Evolutionary conservation across 208 protist genomes (phyloP).

Genomic region (Zelonia costaricensis): DNA sequence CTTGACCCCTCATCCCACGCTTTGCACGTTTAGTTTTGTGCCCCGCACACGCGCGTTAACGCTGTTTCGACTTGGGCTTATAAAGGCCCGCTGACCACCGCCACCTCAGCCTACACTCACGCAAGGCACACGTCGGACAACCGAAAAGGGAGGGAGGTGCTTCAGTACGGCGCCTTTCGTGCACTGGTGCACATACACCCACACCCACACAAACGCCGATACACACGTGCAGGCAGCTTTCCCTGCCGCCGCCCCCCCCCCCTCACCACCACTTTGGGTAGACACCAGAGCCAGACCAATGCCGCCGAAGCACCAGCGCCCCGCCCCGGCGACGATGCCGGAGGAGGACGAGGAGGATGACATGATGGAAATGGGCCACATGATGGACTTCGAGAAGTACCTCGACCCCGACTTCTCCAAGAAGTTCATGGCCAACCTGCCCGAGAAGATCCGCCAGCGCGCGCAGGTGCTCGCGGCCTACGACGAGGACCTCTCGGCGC

Average conservation of each 20-base stretch:
- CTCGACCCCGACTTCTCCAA: slow-evolving; percentile 76
- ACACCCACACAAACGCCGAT: not conserved
- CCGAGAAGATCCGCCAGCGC: slow-evolving; percentile 80
- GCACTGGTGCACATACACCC: not conserved
- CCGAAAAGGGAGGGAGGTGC: no score
- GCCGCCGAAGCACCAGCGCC: slow-evolving; percentile 46
- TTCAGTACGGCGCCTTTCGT: no score
- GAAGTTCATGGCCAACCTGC: slow-evolving; percentile 82
- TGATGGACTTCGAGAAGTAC: slow-evolving; percentile 53
- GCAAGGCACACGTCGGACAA: no score
- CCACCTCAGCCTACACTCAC: no score
- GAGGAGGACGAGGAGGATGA: slow-evolving; percentile 51
- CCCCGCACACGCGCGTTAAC: no score
- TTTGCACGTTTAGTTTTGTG: no score
- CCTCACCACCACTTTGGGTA: no score
- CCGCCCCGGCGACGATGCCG: slow-evolving; percentile 12
- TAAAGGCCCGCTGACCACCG: no score
- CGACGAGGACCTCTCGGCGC: slow-evolving; percentile 67
- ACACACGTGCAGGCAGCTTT: not conserved
- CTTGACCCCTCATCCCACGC: no score
- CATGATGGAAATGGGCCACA: slow-evolving; percentile 32
- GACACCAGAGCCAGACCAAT: no score
- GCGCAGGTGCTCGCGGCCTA: slow-evolving; percentile 70
- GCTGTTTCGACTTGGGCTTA: no score
- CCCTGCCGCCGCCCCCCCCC: no score